A percentile compares a stretch with the other conserved stretches of the same genome.
These are phyloP conservation scores for Digitaria exilis DNA, from an alignment of 202 grass and related monocot genomes.

Conservation along the genomic window DNA sequence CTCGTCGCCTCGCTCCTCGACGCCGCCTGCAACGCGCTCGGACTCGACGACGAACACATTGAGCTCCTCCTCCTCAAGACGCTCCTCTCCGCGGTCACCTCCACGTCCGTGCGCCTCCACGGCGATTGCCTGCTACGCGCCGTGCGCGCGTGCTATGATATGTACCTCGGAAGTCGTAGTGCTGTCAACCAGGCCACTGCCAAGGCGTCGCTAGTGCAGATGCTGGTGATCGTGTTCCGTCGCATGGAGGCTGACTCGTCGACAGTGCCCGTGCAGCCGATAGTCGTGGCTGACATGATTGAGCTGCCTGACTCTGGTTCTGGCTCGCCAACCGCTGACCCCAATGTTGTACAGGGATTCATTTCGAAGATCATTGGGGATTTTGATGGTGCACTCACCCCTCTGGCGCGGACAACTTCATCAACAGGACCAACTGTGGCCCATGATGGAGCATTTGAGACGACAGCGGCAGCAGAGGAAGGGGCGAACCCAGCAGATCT, in stretches of 20 bases:
- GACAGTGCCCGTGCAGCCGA: conserved; percentile 84
- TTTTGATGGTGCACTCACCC: conserved; percentile 82
- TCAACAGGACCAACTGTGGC: conserved; percentile 37
- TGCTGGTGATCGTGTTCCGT: conserved; percentile 97
- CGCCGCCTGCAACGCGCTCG: conserved; percentile 71
- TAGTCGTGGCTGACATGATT: conserved; percentile 91
- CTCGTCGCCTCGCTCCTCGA: conserved; percentile 79
- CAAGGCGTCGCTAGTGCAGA: conserved; percentile 98
- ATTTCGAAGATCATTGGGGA: conserved; percentile 95
- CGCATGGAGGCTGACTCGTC: conserved; percentile 97
- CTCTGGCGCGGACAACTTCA: conserved; percentile 53
- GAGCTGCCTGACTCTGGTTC: conserved; percentile 57
- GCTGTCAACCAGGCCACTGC: conserved; percentile 91
- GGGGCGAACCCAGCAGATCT: conserved; percentile 83
- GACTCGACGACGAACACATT: conserved; percentile 64
- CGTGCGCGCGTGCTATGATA: conserved; percentile 91
- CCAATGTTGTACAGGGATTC: conserved; percentile 86
- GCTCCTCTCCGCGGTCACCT: conserved; percentile 93
- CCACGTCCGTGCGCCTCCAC: conserved; percentile 81
- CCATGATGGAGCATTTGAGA: conserved; percentile 93
- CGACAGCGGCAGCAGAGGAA: conserved; percentile 71
- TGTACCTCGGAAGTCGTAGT: conserved; percentile 86
- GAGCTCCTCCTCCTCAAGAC: conserved; percentile 97
- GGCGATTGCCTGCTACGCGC: conserved; percentile 85
- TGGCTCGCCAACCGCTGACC: conserved; percentile 54